Evolutionary conservation across 2,329 filamentous ascomycete genomes (phyloP).

Genomic region (Colletotrichum sp.): DNA sequence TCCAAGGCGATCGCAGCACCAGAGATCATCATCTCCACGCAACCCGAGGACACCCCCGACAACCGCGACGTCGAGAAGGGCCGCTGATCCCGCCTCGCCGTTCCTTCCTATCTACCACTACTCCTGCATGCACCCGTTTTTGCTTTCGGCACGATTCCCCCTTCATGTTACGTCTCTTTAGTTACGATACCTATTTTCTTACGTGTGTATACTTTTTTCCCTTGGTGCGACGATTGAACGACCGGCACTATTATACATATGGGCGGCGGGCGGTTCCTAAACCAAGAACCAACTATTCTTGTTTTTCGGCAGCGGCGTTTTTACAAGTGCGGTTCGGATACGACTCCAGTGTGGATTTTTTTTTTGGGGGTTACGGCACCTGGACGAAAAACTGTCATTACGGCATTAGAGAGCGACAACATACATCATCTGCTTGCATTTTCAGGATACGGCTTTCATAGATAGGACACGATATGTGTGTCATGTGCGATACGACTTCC

Average conservation of each 20-base stretch:
- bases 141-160: neutral
- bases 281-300: neutral
- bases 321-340: neutral
- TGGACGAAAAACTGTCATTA: slow-evolving; percentile 9
- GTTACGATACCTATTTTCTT: slow-evolving; percentile 10
- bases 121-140: neutral
- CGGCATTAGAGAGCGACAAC: neutral
- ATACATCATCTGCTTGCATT: neutral
- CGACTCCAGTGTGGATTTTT: neutral
- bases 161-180: neutral
- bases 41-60: neutral
- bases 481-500: neutral
- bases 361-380: slow-evolving; percentile 1
- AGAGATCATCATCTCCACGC: slow-evolving; percentile 7
- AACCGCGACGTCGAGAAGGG: slow-evolving; percentile 10
- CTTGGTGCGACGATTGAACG: neutral
- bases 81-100: neutral
- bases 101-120: neutral
- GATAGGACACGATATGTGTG: neutral
- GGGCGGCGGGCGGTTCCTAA: neutral
- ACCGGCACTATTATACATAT: neutral
- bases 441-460: neutral
- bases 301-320: neutral
- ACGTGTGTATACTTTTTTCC: neutral
- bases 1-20: slow-evolving; percentile 1